These are phyloP conservation scores for Kurtzmaniella quercitrusa DNA, from an alignment of 1,139 yeast species.

Conservation along the genomic window DNA sequence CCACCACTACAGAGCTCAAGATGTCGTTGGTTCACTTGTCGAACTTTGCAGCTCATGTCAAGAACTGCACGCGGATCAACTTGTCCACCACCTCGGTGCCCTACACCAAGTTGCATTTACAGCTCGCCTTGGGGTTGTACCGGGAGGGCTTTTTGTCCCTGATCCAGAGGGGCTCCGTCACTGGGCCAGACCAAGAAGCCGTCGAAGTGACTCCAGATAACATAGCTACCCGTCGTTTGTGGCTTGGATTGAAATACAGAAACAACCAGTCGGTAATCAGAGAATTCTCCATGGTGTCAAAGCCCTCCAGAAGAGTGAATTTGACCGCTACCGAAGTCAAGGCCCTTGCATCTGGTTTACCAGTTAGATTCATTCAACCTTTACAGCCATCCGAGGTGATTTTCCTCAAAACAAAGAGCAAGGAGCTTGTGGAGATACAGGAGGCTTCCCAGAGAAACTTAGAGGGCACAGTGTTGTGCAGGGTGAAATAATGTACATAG, in stretches of 20 bases:
- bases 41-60: slow-evolving; percentile 82
- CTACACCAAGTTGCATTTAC: slow-evolving; percentile 76
- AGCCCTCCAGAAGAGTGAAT: slow-evolving; percentile 75
- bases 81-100: slow-evolving; percentile 78
- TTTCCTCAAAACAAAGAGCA: slow-evolving; percentile 51
- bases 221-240: slow-evolving; percentile 77
- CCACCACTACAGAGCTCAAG: slow-evolving; percentile 4
- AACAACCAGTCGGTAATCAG: slow-evolving; percentile 74
- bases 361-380: slow-evolving; percentile 73
- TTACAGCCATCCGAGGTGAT: slow-evolving; percentile 88
- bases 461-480: slow-evolving; percentile 77
- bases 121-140: slow-evolving; percentile 78
- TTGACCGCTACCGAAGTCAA: slow-evolving; percentile 62
- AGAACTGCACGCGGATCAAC: slow-evolving; percentile 78
- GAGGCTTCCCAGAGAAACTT: slow-evolving; percentile 77
- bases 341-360: slow-evolving; percentile 71
- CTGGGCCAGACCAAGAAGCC: slow-evolving; percentile 79
- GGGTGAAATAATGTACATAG: slow-evolving; percentile 49
- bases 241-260: slow-evolving; percentile 90
- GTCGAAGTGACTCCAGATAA: slow-evolving; percentile 87
- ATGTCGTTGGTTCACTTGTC: slow-evolving; percentile 89
- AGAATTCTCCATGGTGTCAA: slow-evolving; percentile 69
- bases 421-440: slow-evolving; percentile 65
- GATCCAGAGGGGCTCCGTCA: slow-evolving; percentile 79
- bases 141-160: slow-evolving; percentile 86